Base-by-base conservation (phyloP, 108 stramenopile genomes). In the Stephanodiscus minutulus region DNA sequence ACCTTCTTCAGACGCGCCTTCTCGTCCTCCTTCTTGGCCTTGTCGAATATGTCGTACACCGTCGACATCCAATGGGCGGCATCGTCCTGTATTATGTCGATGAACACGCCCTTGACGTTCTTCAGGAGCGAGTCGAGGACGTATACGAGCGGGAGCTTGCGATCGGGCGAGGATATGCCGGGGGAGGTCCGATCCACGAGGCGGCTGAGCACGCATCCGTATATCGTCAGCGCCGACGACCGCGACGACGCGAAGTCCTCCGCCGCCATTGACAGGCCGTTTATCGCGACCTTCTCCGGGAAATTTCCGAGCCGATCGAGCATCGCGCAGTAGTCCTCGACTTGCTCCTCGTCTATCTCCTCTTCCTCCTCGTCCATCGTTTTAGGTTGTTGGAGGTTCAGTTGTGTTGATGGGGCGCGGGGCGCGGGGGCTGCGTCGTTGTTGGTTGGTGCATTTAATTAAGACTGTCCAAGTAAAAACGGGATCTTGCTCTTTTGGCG, bases 241-340 rank as follows among this genome's bases (percentile, higher is more conserved):
- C 78, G 68, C n/a, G 67, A 63, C 7, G 77, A 79, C 47, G 86
- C 79, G 64, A 88, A 80, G 62, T 94, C 93, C 65, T 91, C 93
- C 10, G 93, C 90, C 8, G 91, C 81, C 87, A 91, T 91, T 63
- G 90, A 87, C 20, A 94, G 83, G 41, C 72, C 79, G 63, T 90
- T 94, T 77, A 94, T 91, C 50, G 82, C 82, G 49, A 90, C 87
- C 61, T 94, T 94, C 58, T 94, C 92, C 11, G 88, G 88, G 47
- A 85, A 88, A 47, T 70, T 78, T 27, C 90, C 92, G 10, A 93
- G 81, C 50, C 78, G 46, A 41, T 87, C 84, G 7, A 93, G 71
- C 84, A 89, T 87, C 57, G 87, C 87, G 46, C 78, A 73, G 61
- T 91, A 93, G 63, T 91, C 92, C 12, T 85, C 81, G n/a, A 92